These are phyloP conservation scores for Leccinum broughii DNA, from an alignment of 768 basidiomycete species.

Conservation along the genomic window DNA sequence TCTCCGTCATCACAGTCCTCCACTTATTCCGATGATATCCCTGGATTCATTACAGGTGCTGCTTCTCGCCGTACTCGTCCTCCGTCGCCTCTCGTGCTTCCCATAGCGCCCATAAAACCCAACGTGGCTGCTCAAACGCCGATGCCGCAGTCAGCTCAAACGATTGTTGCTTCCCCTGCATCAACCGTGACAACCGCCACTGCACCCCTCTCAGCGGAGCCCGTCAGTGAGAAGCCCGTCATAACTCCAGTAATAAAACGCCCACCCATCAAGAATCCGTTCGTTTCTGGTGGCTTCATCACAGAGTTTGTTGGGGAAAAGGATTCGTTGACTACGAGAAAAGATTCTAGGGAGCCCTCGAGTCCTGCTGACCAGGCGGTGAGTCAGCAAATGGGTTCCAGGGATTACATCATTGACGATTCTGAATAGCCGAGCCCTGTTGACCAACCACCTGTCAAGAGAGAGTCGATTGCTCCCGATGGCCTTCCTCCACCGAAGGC, in stretches of 20 bases:
- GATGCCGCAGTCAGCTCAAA: conserved; percentile 14
- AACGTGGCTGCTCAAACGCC: conserved; percentile 15
- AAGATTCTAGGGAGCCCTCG: conserved; percentile 21
- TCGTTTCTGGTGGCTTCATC: conserved; percentile 52
- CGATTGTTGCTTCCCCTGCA: conserved; percentile 19
- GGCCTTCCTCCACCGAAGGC: conserved; percentile 13
- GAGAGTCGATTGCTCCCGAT: conserved; percentile 17
- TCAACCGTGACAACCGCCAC: conserved; percentile 14
- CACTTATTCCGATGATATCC: conserved; percentile 30
- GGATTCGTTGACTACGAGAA: conserved; percentile 22
- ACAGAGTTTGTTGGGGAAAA: conserved; percentile 42
- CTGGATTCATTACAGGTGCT: conserved; percentile 34
- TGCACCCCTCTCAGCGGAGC: conserved; percentile 11
- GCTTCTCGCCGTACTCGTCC: conserved; percentile 29
- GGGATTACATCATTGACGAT: conserved; percentile 2
- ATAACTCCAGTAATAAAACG: conserved; percentile 16
- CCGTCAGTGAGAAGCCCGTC: conserved; percentile 13
- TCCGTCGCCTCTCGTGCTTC: conserved; percentile 27
- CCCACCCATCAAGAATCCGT: conserved; percentile 39
- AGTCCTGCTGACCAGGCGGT: conserved; percentile 18
- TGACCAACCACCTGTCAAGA: conserved; percentile 21
- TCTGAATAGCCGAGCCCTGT: conserved; percentile 16
- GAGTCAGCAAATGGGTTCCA: neutral
- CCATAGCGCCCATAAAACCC: conserved; percentile 14
- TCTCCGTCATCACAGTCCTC: conserved; percentile 32